Evolutionary conservation across 1,284 basidiomycete genomes (phyloP).

Genomic region (Singerocomus inundabilis): DNA sequence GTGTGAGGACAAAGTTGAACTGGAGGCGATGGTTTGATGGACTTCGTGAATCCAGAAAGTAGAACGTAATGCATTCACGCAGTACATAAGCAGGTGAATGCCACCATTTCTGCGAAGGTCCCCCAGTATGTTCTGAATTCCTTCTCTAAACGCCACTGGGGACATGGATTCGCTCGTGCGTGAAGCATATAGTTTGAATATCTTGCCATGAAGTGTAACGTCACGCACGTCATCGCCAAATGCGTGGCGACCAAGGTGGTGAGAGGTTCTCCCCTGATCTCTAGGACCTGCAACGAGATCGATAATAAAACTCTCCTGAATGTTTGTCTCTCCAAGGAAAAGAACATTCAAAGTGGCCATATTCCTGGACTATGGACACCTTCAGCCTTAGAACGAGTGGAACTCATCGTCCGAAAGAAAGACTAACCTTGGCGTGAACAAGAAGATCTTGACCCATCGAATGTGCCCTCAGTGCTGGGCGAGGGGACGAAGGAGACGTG

Average conservation of each 20-base stretch:
- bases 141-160: background rate
- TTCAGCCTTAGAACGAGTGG: constrained; percentile 8
- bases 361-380: constrained; percentile 7
- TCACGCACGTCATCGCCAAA: constrained; percentile 4
- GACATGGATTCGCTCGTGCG: constrained; percentile 6
- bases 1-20: background rate
- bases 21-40: constrained; percentile 8
- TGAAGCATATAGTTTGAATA: constrained; percentile 14
- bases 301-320: constrained; percentile 21
- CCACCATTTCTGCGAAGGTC: constrained; percentile 19
- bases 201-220: constrained; percentile 18
- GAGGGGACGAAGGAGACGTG: constrained; percentile 11
- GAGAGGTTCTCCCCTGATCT: background rate
- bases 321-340: constrained; percentile 24
- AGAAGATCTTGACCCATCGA: constrained; percentile 8
- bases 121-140: constrained; percentile 9
- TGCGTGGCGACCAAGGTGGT: background rate
- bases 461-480: constrained; percentile 9
- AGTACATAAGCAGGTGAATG: constrained; percentile 23
- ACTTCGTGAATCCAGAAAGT: constrained; percentile 17
- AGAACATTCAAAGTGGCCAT: constrained; percentile 17
- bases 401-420: background rate
- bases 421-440: constrained; percentile 11
- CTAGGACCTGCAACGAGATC: constrained; percentile 16
- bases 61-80: constrained; percentile 19